These are phyloP conservation scores for Penicillium cosmopolitanum DNA, from an alignment of 495 filamentous ascomycete genomes.

Conservation along the genomic window DNA sequence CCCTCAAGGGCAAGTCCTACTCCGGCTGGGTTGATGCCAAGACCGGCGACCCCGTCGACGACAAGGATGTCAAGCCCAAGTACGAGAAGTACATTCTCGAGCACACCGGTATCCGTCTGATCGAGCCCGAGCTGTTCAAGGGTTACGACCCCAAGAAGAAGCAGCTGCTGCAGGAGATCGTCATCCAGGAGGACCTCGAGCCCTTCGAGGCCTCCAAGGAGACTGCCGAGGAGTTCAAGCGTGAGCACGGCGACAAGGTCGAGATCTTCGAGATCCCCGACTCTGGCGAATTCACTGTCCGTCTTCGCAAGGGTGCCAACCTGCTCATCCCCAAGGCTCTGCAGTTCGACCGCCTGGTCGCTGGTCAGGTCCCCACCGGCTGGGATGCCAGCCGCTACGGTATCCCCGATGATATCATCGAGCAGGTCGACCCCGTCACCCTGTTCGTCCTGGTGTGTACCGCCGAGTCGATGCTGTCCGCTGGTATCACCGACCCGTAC, in stretches of 20 bases:
- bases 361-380: conserved; percentile 93
- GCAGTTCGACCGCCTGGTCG: conserved; percentile 94
- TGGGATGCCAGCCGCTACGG: conserved; percentile 96
- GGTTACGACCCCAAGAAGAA: conserved; percentile 99
- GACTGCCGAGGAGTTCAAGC: conserved; percentile 95
- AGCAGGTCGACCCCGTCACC: conserved; percentile 95
- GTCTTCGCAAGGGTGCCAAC: conserved; percentile 90
- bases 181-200: conserved; percentile 94
- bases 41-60: conserved; percentile 91
- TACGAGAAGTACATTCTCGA: conserved; percentile 97
- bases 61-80: conserved; percentile 95
- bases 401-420: conserved; percentile 96
- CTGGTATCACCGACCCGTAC: conserved; percentile 98
- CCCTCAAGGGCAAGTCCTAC: conserved; percentile 94
- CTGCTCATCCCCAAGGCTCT: conserved; percentile 96
- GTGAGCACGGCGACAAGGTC: conserved; percentile 94
- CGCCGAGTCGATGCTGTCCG: conserved; percentile 83
- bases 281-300: conserved; percentile 90
- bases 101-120: conserved; percentile 95
- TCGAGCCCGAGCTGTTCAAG: conserved; percentile 95
- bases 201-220: conserved; percentile 98
- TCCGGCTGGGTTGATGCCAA: conserved; percentile 97
- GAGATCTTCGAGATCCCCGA: conserved; percentile 97
- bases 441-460: conserved; percentile 93
- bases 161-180: conserved; percentile 95